These are phyloP conservation scores for Torulaspora gathmanii DNA, from an alignment of 805 yeast species.

Conservation along the genomic window DNA sequence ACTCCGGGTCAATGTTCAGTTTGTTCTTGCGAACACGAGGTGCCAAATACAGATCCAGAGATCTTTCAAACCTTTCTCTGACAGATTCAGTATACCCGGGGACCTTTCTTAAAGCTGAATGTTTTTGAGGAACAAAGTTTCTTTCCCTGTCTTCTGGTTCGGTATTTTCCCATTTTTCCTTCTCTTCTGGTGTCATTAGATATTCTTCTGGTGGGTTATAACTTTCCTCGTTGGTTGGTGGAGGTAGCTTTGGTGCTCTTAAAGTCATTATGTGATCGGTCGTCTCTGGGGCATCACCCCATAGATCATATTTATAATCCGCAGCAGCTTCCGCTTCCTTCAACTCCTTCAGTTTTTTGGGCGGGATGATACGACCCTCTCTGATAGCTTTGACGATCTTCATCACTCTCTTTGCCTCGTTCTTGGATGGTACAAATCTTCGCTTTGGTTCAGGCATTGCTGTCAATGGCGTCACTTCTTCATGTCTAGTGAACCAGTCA, in stretches of 20 bases:
- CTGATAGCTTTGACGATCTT: constrained; percentile 93
- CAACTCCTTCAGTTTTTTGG: constrained; percentile 50
- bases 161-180: constrained; percentile 58
- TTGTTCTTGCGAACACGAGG: constrained; percentile 92
- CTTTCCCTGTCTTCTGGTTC: constrained; percentile 76
- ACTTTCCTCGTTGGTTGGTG: constrained; percentile 94
- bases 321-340: constrained; percentile 49
- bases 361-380: constrained; percentile 88
- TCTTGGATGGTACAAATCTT: constrained; percentile 92
- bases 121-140: constrained; percentile 79
- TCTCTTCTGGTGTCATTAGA: constrained; percentile 72
- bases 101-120: constrained; percentile 75
- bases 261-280: constrained; percentile 81
- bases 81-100: constrained; percentile 86
- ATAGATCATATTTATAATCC: constrained; percentile 65
- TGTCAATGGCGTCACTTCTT: constrained; percentile 84
- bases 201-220: constrained; percentile 98
- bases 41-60: constrained; percentile 88
- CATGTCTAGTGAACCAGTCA: constrained; percentile 89
- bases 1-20: constrained; percentile 91
- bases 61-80: constrained; percentile 90
- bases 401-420: constrained; percentile 95
- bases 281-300: constrained; percentile 66
- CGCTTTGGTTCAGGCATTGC: constrained; percentile 97
- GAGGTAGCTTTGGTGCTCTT: constrained; percentile 92